Evolutionary conservation across 163 green algal species (phyloP).

Genomic region (Volvox carteri): DNA sequence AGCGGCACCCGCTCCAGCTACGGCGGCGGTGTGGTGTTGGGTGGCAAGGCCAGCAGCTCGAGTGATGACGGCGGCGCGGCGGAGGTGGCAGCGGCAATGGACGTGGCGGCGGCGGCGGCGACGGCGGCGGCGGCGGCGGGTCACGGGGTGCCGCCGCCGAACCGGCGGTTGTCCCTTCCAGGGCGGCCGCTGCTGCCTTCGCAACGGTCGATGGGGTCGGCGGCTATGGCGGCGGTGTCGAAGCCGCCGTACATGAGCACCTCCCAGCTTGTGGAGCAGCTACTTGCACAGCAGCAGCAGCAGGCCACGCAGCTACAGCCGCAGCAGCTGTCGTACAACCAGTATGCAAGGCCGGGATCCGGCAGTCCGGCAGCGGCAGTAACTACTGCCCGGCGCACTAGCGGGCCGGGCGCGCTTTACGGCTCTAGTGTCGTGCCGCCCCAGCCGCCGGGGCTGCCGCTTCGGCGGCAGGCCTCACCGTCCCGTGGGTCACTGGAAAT

Average conservation of each 20-base stretch:
- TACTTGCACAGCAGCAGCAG: constrained; percentile 36
- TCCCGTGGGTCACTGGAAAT: background rate
- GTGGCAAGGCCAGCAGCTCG: background rate
- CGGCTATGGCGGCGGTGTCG: background rate
- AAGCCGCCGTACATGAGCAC: background rate
- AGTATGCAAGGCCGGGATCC: background rate
- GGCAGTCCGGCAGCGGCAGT: background rate
- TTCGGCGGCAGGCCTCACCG: background rate
- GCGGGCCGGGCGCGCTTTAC: background rate
- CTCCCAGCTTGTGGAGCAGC: constrained; percentile 20
- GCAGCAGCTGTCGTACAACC: background rate
- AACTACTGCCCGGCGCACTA: background rate
- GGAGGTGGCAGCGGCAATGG: background rate
- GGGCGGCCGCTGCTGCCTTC: constrained; percentile 15
- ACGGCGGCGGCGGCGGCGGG: background rate
- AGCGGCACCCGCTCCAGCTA: background rate
- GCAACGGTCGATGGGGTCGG: background rate
- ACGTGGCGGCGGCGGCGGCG: background rate
- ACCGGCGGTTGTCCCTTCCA: constrained; percentile 13
- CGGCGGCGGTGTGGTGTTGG: background rate
- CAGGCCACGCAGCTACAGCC: background rate
- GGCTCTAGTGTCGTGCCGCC: background rate
- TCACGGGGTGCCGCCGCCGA: background rate
- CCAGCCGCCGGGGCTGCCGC: background rate
- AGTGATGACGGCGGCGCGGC: background rate